Base-by-base conservation (phyloP, 2,329 filamentous ascomycete genomes). In the Coleophoma crateriformis region DNA sequence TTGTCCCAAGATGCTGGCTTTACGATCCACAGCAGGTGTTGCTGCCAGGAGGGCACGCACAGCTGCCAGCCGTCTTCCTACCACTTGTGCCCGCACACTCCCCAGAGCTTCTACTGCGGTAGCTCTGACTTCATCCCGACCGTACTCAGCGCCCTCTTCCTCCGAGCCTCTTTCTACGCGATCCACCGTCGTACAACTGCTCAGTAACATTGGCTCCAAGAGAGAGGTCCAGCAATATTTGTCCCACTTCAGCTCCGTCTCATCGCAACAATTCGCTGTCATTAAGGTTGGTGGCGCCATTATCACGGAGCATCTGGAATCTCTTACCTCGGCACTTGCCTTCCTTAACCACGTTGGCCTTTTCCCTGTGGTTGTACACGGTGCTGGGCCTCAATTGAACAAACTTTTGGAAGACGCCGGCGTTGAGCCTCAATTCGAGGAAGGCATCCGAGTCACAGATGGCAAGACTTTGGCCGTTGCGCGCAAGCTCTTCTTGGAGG, bases 271-370 rank as follows among this genome's bases (percentile, higher is more conserved):
- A 66, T 99, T 97, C 69, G 92, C 91, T 58, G 92, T 99, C 45
- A 95, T 99, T 71, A 99, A 99, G 76, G 92, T 97, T 49, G 94
- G 92, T 54, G 94, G 92, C 54, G 94, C 92, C 55, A 96, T 97
- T 63, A 80, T 99, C 63, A 95, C 90, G 53, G 91, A 97, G 67
- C 87, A 96, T 70, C 79, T 97, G 49, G 88, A 96, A 68, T 90
- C 91, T 63, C 82, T 99, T 49, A 95, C 90, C 65, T 86, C 87
- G 49, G 91, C 88, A 45, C 78, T 97, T 51, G 87, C 90, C 27
- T 95, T 97, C 71, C 81, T 97, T 45, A 92, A 95, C 71, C 88
- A 95, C 75, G 90, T 97, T 64, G 90, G 91, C 38, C 80, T 99
- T 38, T 96, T 90, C 72, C 94, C 94, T 43, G 87, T 97, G 61